Percentiles rank a stretch among this genome's conserved stretches.
These are phyloP conservation scores for Phylloporus scabripes DNA, from an alignment of 768 basidiomycete species.

Conservation along the genomic window DNA sequence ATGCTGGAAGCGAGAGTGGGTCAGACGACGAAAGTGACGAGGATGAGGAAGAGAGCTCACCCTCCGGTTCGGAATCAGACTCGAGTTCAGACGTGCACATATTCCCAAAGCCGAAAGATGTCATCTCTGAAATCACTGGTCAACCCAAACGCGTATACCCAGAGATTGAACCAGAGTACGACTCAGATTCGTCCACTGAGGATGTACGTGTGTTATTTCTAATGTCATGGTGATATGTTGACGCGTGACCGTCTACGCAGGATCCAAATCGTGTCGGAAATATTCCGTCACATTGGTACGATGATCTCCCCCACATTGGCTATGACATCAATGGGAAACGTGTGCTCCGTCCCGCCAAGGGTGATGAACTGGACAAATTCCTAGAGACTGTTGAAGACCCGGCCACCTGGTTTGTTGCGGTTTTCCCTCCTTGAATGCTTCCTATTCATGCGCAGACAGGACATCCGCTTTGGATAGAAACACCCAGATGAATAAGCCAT, in stretches of 20 bases:
- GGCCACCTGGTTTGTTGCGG: slow-evolving; percentile 62
- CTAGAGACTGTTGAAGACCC: slow-evolving; percentile 90
- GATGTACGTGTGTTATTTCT: slow-evolving; percentile 50
- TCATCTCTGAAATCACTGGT: slow-evolving; percentile 80
- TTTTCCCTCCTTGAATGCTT: not conserved
- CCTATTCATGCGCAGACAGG: slow-evolving; percentile 40
- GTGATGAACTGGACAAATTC: slow-evolving; percentile 97
- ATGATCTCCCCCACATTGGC: slow-evolving; percentile 97
- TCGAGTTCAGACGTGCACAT: slow-evolving; percentile 48
- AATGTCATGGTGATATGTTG: slow-evolving; percentile 1
- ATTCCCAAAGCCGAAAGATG: slow-evolving; percentile 59
- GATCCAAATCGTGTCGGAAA: slow-evolving; percentile 93
- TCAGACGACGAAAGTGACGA: slow-evolving; percentile 30
- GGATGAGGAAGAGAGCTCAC: slow-evolving; percentile 35
- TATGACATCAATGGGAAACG: slow-evolving; percentile 94
- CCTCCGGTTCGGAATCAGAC: slow-evolving; percentile 25
- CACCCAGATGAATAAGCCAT: slow-evolving; percentile 75
- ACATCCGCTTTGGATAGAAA: slow-evolving; percentile 90
- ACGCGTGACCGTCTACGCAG: slow-evolving; percentile 37
- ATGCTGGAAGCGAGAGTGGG: slow-evolving; percentile 41
- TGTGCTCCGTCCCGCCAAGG: slow-evolving; percentile 88
- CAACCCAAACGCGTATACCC: slow-evolving; percentile 78
- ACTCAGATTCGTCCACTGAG: slow-evolving; percentile 89
- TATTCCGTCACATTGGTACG: slow-evolving; percentile 98
- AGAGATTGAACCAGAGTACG: slow-evolving; percentile 86